Conservation (phyloP, 129 eudicot genomes). For the Erigeron canadensis region DNA sequence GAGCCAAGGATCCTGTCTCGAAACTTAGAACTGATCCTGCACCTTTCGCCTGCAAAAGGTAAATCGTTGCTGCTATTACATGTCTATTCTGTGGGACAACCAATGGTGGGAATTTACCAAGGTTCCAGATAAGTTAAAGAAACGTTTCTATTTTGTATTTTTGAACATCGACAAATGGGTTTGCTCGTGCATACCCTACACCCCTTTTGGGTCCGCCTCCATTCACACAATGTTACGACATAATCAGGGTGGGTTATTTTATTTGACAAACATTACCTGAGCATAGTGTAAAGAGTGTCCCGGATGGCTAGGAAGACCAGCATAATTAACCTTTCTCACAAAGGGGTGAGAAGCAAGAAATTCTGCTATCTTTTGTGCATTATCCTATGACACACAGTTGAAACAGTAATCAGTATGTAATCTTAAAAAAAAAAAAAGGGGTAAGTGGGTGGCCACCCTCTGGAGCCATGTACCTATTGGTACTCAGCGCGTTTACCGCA, state of each 20-base stretch:
- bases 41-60: conserved; percentile 70
- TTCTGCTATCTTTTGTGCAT: conserved; percentile 94
- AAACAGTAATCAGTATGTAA: too few species aligned
- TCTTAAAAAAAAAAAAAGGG: not conserved
- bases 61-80: not conserved
- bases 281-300: conserved; percentile 86
- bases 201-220: too few species aligned
- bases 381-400: conserved; percentile 46
- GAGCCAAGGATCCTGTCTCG: conserved; percentile 76
- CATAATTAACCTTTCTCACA: conserved; percentile 84
- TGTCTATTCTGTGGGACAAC: not conserved
- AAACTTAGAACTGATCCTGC: conserved; percentile 97
- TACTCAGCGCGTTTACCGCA: too few species aligned
- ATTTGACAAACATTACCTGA: conserved; percentile 52
- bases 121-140: too few species aligned
- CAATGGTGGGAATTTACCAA: not conserved
- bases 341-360: conserved; percentile 81
- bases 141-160: not conserved
- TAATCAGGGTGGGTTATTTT: not conserved
- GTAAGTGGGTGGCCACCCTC: too few species aligned
- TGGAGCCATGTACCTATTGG: too few species aligned
- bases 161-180: not conserved
- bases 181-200: not conserved
- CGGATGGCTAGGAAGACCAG: conserved; percentile 88
- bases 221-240: too few species aligned